Base-by-base conservation (phyloP, 2,329 filamentous ascomycete species). In the Pseudogymnoascus sp. region DNA sequence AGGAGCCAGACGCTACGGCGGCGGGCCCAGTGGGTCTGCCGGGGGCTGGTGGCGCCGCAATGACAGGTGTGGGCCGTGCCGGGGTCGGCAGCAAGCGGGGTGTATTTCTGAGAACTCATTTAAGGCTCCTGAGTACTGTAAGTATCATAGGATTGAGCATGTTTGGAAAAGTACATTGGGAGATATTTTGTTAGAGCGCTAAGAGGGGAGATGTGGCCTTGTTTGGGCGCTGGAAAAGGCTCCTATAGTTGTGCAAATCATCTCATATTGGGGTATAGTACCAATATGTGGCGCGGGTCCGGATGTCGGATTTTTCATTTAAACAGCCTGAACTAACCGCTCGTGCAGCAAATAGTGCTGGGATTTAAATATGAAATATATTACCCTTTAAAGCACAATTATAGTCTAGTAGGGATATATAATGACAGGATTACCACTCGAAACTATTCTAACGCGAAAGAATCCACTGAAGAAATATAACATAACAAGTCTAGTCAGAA, bases 41-140 rank as follows among this genome's bases (percentile, higher is more conserved):
- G 21, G 21, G 21, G 21, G 26, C n/a, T 8, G n/a, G 47, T 33
- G 47, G 47, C 7, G n/a, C 26, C 47, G 9, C 47, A 54, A 15
- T 4, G n/a, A 33, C 47, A 54, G 47, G 26, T 54, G 26, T 54
- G 47, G 47, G 47, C 47, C 47, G 47, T 11, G 26, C 47, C 47
- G n/a, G 47, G 26, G 4, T 54, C 47, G 9, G 47, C 47, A 8
- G 47, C 47, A 9, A 54, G 47, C 17, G 47, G 26, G 26, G 47
- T 54, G n/a, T 54, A 54, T 54, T 54, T 54, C 47, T 54, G 47
- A 6, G 26, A 4, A 9, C 26, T 54, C 47, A 54, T 54, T 50
- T 9, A 10, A n/a, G 26, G 44, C 8, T 54, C 47, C 17, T 54
- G 26, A 54, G 26, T 17, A 33, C n/a, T 33, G 7, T 17, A 29